Percentiles rank a stretch among this genome's conserved stretches.
Evolutionary conservation across 1,284 basidiomycete genomes (phyloP).

Genomic region (Amylostereum areolatum): DNA sequence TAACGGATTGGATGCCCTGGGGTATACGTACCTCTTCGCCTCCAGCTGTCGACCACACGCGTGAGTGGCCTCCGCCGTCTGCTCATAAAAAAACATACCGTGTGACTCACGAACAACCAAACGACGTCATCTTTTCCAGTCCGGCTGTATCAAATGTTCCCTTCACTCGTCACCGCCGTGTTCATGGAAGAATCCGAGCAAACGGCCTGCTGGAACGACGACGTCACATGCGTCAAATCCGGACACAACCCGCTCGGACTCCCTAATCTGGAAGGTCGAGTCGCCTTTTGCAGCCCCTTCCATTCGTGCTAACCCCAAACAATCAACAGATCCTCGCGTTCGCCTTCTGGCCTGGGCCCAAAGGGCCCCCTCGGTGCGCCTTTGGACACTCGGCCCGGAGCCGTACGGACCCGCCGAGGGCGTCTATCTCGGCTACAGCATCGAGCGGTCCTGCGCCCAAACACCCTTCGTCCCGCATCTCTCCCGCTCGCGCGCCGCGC

Average conservation of each 20-base stretch:
- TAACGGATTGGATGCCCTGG: neutral
- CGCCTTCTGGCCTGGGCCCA: neutral
- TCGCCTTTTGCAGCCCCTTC: neutral
- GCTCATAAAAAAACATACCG: neutral
- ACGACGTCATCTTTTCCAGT: too few species aligned
- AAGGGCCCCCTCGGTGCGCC: neutral
- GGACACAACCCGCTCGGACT: neutral
- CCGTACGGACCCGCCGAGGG: conserved; percentile 16
- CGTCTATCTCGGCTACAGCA: conserved; percentile 6
- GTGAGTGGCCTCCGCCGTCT: neutral
- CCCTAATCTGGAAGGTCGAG: conserved; percentile 1
- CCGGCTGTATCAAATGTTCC: neutral
- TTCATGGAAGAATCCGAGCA: neutral
- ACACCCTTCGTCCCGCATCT: neutral
- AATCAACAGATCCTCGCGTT: neutral
- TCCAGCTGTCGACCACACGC: neutral
- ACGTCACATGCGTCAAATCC: neutral
- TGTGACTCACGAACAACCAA: too few species aligned
- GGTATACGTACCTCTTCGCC: neutral
- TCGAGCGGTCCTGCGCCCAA: neutral
- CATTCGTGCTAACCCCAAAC: neutral
- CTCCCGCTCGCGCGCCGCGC: conserved; percentile 14
- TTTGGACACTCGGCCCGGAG: conserved; percentile 6
- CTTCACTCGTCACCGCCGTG: neutral
- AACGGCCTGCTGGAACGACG: neutral